phyloP scores from a whole-genome alignment of 208 protist genomes.

The Phytomonas serpens region DNA sequence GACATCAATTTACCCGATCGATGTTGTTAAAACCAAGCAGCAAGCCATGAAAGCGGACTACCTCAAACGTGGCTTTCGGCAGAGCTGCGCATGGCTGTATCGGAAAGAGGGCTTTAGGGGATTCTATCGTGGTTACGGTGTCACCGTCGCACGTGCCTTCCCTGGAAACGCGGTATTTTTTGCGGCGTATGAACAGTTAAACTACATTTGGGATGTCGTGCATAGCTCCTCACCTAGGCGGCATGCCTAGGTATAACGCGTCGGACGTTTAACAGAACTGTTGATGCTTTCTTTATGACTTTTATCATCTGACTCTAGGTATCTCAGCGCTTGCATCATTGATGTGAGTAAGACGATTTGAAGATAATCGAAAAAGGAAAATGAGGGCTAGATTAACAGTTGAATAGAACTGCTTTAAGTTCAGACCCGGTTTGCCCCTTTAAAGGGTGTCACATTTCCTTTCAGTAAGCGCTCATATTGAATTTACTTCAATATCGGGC shows the following conservation, averaged over 20 bases:
- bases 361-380: conserved; percentile 6
- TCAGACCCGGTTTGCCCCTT: neutral
- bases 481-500: neutral
- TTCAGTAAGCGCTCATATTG: neutral
- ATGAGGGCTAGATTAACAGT: conserved; percentile 1
- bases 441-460: neutral
- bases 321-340: neutral
- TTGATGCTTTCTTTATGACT: neutral
- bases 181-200: conserved; percentile 85
- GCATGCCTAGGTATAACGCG: neutral
- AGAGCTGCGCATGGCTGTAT: conserved; percentile 70
- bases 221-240: conserved; percentile 7
- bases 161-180: conserved; percentile 88
- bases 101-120: conserved; percentile 75
- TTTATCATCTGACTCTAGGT: neutral
- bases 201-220: conserved; percentile 40
- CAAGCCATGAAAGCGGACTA: conserved; percentile 83
- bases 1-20: conserved; percentile 84
- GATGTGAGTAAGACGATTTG: neutral
- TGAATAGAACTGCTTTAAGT: neutral
- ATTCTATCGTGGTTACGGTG: conserved; percentile 77
- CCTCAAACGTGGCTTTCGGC: conserved; percentile 60
- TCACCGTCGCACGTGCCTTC: conserved; percentile 86
- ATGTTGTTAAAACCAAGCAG: conserved; percentile 88
- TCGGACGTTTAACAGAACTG: neutral